Conservation (phyloP, 176 grass and related monocot species). For the Aegilops bicornis region DNA sequence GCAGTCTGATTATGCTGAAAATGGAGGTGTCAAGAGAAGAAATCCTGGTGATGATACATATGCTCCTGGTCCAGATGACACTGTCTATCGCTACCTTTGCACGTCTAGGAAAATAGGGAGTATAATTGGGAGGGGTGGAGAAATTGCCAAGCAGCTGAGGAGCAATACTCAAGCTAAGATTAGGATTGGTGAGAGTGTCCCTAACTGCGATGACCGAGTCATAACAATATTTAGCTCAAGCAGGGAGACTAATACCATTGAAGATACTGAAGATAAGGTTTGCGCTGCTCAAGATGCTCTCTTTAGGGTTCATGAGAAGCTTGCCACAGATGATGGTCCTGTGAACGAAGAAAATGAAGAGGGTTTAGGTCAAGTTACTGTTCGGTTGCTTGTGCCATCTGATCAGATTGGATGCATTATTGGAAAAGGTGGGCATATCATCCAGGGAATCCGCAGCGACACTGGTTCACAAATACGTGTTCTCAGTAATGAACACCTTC, state of each 20-base stretch:
- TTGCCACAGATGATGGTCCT: conserved; percentile 54
- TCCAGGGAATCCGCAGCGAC: conserved; percentile 78
- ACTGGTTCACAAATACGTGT: conserved; percentile 90
- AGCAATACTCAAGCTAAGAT: conserved; percentile 85
- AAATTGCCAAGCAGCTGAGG: conserved; percentile 91
- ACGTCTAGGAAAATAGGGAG: conserved; percentile 87
- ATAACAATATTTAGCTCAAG: conserved; percentile 90
- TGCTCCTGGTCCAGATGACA: conserved; percentile 80
- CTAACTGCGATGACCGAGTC: conserved; percentile 77
- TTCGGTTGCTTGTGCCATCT: conserved; percentile 84
- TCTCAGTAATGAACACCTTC: conserved; percentile 84
- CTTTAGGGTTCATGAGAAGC: conserved; percentile 85
- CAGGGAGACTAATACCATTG: conserved; percentile 69
- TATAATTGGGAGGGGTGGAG: conserved; percentile 93
- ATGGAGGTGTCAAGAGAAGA: conserved; percentile 82
- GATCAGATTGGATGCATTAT: conserved; percentile 98
- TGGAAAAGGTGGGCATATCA: conserved; percentile 93
- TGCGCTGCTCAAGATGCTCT: conserved; percentile 93
- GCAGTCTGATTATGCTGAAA: conserved; percentile 74
- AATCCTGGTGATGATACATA: conserved; percentile 81
- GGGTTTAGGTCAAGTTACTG: conserved; percentile 51
- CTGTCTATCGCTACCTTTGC: conserved; percentile 84
- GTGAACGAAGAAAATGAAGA: conserved; percentile 68
- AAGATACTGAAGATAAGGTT: conserved; percentile 62
- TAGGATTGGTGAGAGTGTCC: conserved; percentile 85